Evolutionary conservation across 768 basidiomycete species (phyloP), one percentile per base, ranked within the genome.

Genomic region (Kwoniella mangroviensis): DNA sequence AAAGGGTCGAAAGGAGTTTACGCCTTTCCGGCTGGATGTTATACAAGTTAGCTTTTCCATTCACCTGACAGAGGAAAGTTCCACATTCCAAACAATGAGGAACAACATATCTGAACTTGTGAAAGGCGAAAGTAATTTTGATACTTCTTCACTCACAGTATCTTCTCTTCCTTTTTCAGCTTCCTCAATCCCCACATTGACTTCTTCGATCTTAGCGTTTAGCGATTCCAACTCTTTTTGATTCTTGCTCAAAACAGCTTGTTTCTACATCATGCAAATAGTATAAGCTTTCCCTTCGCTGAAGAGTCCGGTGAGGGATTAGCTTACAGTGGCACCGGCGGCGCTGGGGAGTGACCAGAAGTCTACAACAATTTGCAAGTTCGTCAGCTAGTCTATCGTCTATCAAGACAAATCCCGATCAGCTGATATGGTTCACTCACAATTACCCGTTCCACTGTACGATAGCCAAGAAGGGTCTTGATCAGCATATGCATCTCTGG

Each of bases 341-440:
- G 94, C 92, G 1, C 92, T 94, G 17, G 94, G 94, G 81, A 97
- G 96, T 77, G 92, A 92, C 94, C 94, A 97, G 82, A 92, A 96
- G 84, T 95, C 94, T 95, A 70, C 26, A 4, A 9, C n/a, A 43
- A 26, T 54, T 52, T 4, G 40, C 56, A 17, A 9, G 13, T 26
- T 26, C 7, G 40, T 64, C 69, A 21, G 34, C 34, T 34, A 34
- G 34, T 6, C 9, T 34, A 34, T 34, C 34, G 9, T 34, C 34
- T 34, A 6, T 7, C 9, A 7, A 34, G 1, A 34, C 6, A 34
- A 34, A 6, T 34, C 34, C n/a, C 1, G 26, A 42, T 2, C n/a
- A 49, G 45, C 45, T 49, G 45, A 49, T 6, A 19, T 45, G 9
- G 26, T n/a, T 3, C 10, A 83, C 90, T 75, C 80, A 93, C 94